Conservation (phyloP, 2,329 filamentous ascomycete genomes). For the Emydomyces testavorans region DNA sequence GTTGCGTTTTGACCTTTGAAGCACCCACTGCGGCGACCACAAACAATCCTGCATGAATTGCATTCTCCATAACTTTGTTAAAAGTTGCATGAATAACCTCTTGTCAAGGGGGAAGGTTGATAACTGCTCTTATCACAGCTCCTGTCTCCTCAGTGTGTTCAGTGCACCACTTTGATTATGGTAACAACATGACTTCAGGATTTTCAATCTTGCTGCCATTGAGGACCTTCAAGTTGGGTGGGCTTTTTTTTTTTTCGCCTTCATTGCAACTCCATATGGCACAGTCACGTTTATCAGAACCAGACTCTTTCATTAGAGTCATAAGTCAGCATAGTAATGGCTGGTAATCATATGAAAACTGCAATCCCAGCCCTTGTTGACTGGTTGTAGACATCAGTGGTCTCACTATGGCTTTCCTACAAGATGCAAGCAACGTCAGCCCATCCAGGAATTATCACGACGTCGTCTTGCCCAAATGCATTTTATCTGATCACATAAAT, state of each 20-base stretch:
- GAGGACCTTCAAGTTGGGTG: constrained; percentile 43
- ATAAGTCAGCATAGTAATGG: too few relatives aligned
- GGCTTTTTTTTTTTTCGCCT: constrained; percentile 27
- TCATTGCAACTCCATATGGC: constrained; percentile 31
- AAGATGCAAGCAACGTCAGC: too few relatives aligned
- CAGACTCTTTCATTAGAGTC: too few relatives aligned
- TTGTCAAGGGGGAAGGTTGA: constrained; percentile 32
- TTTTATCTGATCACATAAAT: too few relatives aligned
- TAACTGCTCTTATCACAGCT: constrained; percentile 22
- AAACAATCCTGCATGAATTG: constrained; percentile 30
- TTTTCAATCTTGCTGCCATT: constrained; percentile 37
- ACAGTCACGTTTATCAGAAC: too few relatives aligned
- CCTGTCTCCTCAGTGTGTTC: constrained; percentile 24
- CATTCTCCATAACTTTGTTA: constrained; percentile 30
- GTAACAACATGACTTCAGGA: constrained; percentile 38
- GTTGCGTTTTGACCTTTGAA: constrained; percentile 19
- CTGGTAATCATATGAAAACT: too few relatives aligned
- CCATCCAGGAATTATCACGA: too few relatives aligned
- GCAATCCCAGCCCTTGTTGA: too few relatives aligned
- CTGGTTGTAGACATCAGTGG: too few relatives aligned
- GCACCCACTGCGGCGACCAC: constrained; percentile 34
- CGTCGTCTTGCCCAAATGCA: too few relatives aligned
- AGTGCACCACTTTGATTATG: constrained; percentile 36
- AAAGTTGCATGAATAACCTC: constrained; percentile 25
- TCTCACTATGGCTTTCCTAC: too few relatives aligned